Evolutionary conservation across 345 rosid species (phyloP).

Genomic region (Salix brachista): DNA sequence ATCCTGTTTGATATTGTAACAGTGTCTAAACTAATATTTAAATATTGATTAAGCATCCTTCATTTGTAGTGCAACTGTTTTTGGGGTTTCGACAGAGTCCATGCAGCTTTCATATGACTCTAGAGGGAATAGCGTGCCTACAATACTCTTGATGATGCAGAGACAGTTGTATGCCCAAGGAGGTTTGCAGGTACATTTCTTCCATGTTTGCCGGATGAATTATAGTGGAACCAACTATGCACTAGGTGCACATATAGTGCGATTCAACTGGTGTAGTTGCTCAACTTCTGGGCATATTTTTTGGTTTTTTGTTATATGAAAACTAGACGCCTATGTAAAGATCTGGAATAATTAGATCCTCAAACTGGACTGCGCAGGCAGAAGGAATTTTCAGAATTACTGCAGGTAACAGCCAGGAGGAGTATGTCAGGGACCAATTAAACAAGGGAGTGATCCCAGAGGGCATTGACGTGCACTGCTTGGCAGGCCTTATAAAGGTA

Average conservation of each 20-base stretch:
- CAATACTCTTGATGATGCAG: slow-evolving; percentile 79
- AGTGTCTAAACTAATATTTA: not conserved
- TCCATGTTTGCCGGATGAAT: slow-evolving; percentile 1
- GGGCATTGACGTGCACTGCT: slow-evolving; percentile 81
- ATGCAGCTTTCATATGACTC: slow-evolving; percentile 94
- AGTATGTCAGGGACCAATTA: slow-evolving; percentile 78
- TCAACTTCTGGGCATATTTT: not conserved
- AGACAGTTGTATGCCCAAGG: slow-evolving; percentile 75
- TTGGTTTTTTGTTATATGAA: not conserved
- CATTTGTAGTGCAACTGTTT: slow-evolving; percentile 73
- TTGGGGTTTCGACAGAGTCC: slow-evolving; percentile 94
- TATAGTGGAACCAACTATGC: not conserved
- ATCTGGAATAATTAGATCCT: not conserved
- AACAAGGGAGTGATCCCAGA: slow-evolving; percentile 75
- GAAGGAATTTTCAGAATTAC: slow-evolving; percentile 96
- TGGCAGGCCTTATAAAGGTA: slow-evolving; percentile 98
- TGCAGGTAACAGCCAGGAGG: slow-evolving; percentile 90
- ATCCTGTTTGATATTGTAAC: not conserved
- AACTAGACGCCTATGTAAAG: not conserved
- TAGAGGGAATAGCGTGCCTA: slow-evolving; percentile 92
- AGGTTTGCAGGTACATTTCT: slow-evolving; percentile 61
- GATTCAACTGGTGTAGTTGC: not conserved
- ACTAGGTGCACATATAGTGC: not conserved
- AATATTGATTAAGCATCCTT: slow-evolving; percentile 7
- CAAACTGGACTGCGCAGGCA: slow-evolving; percentile 41